Percentiles rank a stretch among this genome's conserved stretches.
phyloP scores from a whole-genome alignment of 2,329 filamentous ascomycete species.

The Ambrosiella cleistominuta region DNA sequence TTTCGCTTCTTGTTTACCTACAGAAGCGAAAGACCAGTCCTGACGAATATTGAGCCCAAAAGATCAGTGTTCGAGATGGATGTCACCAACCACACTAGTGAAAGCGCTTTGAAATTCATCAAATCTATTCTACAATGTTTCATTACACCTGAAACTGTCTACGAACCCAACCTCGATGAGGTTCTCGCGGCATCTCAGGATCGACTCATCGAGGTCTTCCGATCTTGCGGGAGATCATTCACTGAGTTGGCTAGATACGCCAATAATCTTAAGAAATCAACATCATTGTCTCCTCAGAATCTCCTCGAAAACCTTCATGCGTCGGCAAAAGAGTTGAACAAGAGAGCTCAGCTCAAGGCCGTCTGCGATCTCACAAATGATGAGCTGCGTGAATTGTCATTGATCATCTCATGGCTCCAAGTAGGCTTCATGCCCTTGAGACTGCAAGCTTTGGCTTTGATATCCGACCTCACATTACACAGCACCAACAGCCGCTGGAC shows the following conservation, averaged over 20 bases:
- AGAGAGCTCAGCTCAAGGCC: not conserved
- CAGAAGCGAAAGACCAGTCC: not conserved
- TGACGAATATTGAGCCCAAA: too few relatives aligned
- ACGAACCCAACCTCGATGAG: not conserved
- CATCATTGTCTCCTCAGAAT: not conserved
- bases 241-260: not conserved
- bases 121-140: not conserved
- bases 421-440: slow-evolving; percentile 4
- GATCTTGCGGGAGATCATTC: not conserved
- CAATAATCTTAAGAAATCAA: not conserved
- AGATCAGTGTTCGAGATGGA: not conserved
- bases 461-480: not conserved
- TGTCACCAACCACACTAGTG: not conserved
- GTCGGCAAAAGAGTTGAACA: not conserved
- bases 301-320: not conserved
- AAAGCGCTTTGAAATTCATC: not conserved
- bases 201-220: not conserved
- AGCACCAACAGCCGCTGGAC: not conserved
- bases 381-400: not conserved
- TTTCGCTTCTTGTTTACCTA: not conserved
- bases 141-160: not conserved
- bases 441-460: not conserved
- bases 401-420: slow-evolving; percentile 1
- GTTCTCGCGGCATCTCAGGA: not conserved
- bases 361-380: not conserved